Base-by-base conservation (phyloP, 768 basidiomycete genomes). In the Phylloporus scabripes region DNA sequence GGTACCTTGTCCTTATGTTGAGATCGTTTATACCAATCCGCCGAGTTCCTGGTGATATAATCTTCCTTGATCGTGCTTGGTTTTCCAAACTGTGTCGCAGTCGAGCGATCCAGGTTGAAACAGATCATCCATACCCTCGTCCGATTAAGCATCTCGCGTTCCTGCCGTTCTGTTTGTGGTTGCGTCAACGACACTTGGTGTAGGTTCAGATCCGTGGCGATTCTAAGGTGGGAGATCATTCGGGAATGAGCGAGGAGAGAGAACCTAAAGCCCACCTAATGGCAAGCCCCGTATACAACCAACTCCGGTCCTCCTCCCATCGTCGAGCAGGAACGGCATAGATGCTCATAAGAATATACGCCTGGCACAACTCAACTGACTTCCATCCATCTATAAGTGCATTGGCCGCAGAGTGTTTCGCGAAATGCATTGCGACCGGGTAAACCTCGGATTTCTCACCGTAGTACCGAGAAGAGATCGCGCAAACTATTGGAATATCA, bases 241-340 rank as follows among this genome's bases (percentile, higher is more conserved):
- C 23, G n/a, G 8, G 43, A 15, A 20, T 26, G 15, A 2, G 9
- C 18, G 17, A n/a, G 23, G 7, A 0, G n/a, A 5, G 8, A 17
- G 23, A 21, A 8, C n/a, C 17, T 9, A 29, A 51, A 17, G 18
- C 48, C 64, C 33, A 81, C 82, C 88, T 82, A 29, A 92, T 85
- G 1, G 90, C 91, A 52, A 92, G 79, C 18, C 92, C 91, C 4
- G 89, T 86, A 60, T 91, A 90, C 42, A 93, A 65, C 88, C 91
- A 94, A 49, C 87, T 88, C 24, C 90, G 76, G 61, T 94, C 91
- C 57, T 94, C 90, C 58, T 94, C 91, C 85, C 92, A 95, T 37
- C 81, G 70, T 20, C 83, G 77, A 1, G 87, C 88, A 4, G 87
- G 88, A 1, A 89, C 83, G 39, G 82, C 80, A 59, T 87, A 90